Evolutionary conservation across 2,329 filamentous ascomycete genomes (phyloP), one percentile per base, ranked within the genome.

Genomic region (Fusarium duplospermum): DNA sequence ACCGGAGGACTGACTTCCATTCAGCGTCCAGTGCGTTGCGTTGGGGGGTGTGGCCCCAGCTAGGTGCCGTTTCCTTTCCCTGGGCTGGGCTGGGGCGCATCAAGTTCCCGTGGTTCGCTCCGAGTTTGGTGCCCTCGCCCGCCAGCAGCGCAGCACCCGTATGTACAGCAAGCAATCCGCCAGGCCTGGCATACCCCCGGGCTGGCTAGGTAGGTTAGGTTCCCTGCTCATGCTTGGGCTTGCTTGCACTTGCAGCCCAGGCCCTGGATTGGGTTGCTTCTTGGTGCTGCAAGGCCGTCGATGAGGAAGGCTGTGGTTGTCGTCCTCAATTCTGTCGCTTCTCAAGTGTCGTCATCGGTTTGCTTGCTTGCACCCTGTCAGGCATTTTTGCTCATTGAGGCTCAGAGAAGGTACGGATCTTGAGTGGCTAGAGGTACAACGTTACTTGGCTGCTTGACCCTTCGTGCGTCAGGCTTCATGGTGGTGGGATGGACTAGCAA

Each of bases 61-160:
- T 75, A 75, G 72, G 56, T 75, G 72, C 59, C 58, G 66, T 70
- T 75, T 73, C 67, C 54, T 70, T 75, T 73, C 67, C 54, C 63
- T 73, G 54, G 57, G 69, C 63, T 73, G 54, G 57, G 69, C 63
- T 73, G 54, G 57, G 69, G 72, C 69, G 65, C 72, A 69, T 67
- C 71, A 63, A 57, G 62, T 67, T 70, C 69, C 66, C 70, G 61
- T 66, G 36, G 64, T 72, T 74, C 62, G 59, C 67, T 73, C 65
- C 27, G 64, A 66, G 69, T 31, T 33, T 54, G 62, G 62, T 66
- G 62, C 64, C 50, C 62, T 47, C 42, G 47, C 38, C 36, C 47
- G 56, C 56, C 35, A 58, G 56, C 56, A 58, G 54, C 54, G 33
- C 50, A 57, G 62, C 62, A 64, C 61, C 47, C 58, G 45, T 27